Percentiles rank a stretch among this genome's conserved stretches.
phyloP scores from a whole-genome alignment of 345 rosid species.

The Salix brachista region DNA sequence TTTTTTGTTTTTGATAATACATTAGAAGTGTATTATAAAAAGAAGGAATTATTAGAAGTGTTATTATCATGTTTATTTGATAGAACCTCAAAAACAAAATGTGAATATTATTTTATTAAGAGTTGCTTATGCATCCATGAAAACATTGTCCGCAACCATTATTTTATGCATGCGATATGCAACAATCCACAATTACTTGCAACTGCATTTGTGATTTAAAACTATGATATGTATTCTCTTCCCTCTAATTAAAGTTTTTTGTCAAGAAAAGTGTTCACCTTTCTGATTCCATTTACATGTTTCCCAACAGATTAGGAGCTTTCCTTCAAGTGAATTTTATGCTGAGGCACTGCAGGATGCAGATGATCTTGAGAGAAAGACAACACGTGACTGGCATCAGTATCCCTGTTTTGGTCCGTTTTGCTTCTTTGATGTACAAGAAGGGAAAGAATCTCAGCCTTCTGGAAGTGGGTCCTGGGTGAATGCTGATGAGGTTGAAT shows the following conservation, averaged over 20 bases:
- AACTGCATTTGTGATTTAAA: no score
- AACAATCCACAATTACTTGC: no score
- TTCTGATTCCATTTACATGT: slow-evolving; percentile 1
- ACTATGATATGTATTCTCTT: not conserved
- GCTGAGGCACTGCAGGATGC: slow-evolving; percentile 78
- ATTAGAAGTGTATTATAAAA: no score
- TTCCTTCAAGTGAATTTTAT: slow-evolving; percentile 88
- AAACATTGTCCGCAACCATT: no score
- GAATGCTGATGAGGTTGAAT: slow-evolving; percentile 77
- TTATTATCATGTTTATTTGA: no score
- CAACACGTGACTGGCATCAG: slow-evolving; percentile 76
- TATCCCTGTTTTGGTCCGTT: slow-evolving; percentile 86
- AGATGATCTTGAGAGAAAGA: slow-evolving; percentile 53
- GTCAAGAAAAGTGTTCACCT: not conserved
- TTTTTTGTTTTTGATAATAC: no score
- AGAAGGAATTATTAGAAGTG: no score
- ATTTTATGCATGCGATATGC: no score
- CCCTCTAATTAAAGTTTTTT: not conserved
- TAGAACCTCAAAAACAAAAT: no score
- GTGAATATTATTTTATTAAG: no score
- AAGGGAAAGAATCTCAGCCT: slow-evolving; percentile 82
- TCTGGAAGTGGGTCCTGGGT: slow-evolving; percentile 81
- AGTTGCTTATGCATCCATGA: no score
- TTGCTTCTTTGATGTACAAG: slow-evolving; percentile 80
- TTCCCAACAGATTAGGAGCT: slow-evolving; percentile 64